Base-by-base conservation (phyloP, 371 early-diverging fungal species). In the Actinomortierella ambigua region DNA sequence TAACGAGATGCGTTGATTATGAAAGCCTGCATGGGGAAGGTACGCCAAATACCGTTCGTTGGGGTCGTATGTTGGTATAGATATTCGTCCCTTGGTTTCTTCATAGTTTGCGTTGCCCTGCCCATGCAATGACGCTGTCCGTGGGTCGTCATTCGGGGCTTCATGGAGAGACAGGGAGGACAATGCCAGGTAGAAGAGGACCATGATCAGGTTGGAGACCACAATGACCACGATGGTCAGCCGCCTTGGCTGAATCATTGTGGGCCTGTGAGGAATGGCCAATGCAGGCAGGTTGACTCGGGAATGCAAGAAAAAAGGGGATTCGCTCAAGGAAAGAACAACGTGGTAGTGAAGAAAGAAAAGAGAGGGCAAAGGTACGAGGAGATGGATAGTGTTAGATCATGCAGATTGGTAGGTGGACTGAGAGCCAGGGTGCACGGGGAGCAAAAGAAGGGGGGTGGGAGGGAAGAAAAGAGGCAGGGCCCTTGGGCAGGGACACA, bases 1-100 rank as follows among this genome's bases (percentile, higher is more conserved):
- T 7, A 88, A 65, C 1, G 80, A 80, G 27, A 83, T 84, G 11
- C 84, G 79, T 57, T 87, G 88, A 53, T 85, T 85, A 34, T 84
- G 82, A 52, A 87, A 67, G 0, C 84, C 82, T 5, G 81, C 80
- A 63, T 87, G 86, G 6, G 86, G 85, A 9, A 85, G 47, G 48
- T 85, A 87, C 18, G 88, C 79, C 15, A 87, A 67, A 51, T 76
- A 85, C 54, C 48, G 53, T 27, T 77, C 77, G 27, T 34, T 65
- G 34, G 75, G 67, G 24, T 73, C 52, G 22, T 23, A 55, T 22
- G 59, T 46, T 5, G 71, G 61, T 20, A 46, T 47, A 2, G 60
- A 59, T 15, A 59, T 63, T 20, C 62, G 58, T 17, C 62, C 71
- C 49, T 61, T 63, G 44, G 47, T 46, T 27, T 27, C 52, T 14